phyloP scores from a whole-genome alignment of 1,284 basidiomycete genomes.

The Peniophora sp. region DNA sequence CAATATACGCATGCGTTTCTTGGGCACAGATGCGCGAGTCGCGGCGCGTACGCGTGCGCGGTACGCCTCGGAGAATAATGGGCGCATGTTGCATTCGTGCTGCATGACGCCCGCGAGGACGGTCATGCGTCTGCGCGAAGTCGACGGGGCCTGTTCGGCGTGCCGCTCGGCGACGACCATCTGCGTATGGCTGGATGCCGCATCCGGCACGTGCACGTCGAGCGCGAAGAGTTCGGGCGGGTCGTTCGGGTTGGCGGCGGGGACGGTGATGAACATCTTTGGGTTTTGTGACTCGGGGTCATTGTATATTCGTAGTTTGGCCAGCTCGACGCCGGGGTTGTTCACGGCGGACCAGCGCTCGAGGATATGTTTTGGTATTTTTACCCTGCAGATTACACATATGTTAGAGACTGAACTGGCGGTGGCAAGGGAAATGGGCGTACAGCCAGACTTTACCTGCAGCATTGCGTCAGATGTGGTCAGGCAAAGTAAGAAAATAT shows the following conservation, averaged over 20 bases:
- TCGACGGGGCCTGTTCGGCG: slow-evolving; percentile 50
- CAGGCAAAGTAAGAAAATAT: no score
- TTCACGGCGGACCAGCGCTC: slow-evolving; percentile 60
- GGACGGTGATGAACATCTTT: slow-evolving; percentile 61
- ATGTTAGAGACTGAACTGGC: neutral
- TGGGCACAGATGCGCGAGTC: slow-evolving; percentile 47
- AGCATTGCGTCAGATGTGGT: no score
- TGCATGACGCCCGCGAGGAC: slow-evolving; percentile 68
- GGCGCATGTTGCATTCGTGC: slow-evolving; percentile 65
- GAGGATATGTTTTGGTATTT: slow-evolving; percentile 38
- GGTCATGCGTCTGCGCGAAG: slow-evolving; percentile 56
- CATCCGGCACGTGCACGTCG: slow-evolving; percentile 68
- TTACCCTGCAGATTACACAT: slow-evolving; percentile 48
- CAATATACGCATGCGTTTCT: slow-evolving; percentile 51
- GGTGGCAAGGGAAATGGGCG: neutral
- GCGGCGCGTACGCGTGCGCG: slow-evolving; percentile 57
- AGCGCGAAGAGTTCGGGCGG: slow-evolving; percentile 62
- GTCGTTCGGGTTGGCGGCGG: slow-evolving; percentile 41
- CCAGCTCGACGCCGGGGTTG: slow-evolving; percentile 59
- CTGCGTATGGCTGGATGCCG: slow-evolving; percentile 50
- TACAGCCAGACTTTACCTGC: no score
- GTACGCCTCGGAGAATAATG: slow-evolving; percentile 56
- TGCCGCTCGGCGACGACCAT: slow-evolving; percentile 66
- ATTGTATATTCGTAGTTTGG: slow-evolving; percentile 67
- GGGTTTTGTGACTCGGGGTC: slow-evolving; percentile 29